These are phyloP conservation scores for Diaporthe sp. DNA, from an alignment of 2,329 filamentous ascomycete genomes.

Conservation along the genomic window DNA sequence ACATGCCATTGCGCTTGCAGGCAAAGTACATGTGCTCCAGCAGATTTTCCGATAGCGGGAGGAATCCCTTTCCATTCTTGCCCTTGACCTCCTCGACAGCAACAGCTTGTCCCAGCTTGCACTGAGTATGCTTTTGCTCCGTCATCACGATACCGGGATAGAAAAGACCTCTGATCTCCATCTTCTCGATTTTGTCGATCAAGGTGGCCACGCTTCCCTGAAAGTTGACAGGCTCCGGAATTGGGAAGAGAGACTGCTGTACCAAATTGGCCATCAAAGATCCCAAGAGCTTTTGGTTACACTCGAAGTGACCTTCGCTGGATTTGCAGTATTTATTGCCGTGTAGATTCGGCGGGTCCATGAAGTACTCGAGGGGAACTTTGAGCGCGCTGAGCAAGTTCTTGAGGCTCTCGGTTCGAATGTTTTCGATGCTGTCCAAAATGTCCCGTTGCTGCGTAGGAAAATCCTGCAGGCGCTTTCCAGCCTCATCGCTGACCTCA, in stretches of 20 bases:
- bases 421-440: neutral
- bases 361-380: slow-evolving; percentile 26
- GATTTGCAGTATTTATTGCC: slow-evolving; percentile 37
- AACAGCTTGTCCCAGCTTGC: slow-evolving; percentile 35
- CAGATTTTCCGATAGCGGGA: slow-evolving; percentile 32
- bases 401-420: slow-evolving; percentile 27
- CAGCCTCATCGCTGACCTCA: slow-evolving; percentile 17
- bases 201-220: slow-evolving; percentile 27
- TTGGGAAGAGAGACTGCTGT: slow-evolving; percentile 33
- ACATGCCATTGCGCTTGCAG: slow-evolving; percentile 19
- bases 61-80: neutral
- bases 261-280: slow-evolving; percentile 35
- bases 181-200: slow-evolving; percentile 17
- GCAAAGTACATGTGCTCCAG: slow-evolving; percentile 34
- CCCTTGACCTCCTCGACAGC: slow-evolving; percentile 16
- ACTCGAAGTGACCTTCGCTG: slow-evolving; percentile 28
- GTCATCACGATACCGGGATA: slow-evolving; percentile 32
- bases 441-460: slow-evolving; percentile 23
- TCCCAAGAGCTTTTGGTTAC: slow-evolving; percentile 38
- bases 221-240: slow-evolving; percentile 29
- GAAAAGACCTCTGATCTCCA: slow-evolving; percentile 35
- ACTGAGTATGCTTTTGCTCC: slow-evolving; percentile 35
- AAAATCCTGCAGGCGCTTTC: slow-evolving; percentile 9
- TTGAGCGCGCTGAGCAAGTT: slow-evolving; percentile 16
- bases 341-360: slow-evolving; percentile 9